Evolutionary conservation across 2,329 filamentous ascomycete species (phyloP).

Genomic region (Lomentospora prolificans): DNA sequence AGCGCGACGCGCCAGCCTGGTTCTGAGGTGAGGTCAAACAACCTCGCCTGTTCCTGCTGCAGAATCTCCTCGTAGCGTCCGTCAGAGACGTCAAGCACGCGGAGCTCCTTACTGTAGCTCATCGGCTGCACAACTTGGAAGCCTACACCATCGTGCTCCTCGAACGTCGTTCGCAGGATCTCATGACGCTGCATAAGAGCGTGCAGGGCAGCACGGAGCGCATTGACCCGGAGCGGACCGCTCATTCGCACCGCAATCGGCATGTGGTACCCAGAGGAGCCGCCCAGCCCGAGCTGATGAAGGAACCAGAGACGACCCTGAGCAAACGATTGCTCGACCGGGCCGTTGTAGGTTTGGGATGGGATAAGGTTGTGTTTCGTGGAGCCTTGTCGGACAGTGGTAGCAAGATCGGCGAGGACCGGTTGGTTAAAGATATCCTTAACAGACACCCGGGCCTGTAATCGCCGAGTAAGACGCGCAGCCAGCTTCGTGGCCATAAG

Average conservation of each 20-base stretch:
- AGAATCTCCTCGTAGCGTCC: neutral
- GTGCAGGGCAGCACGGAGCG: constrained; percentile 9
- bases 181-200: constrained; percentile 15
- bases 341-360: neutral
- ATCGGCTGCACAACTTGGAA: constrained; percentile 9
- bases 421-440: constrained; percentile 7
- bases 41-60: constrained; percentile 12
- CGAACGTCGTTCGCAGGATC: constrained; percentile 14
- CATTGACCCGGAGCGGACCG: constrained; percentile 11
- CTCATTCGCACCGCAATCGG: constrained; percentile 10
- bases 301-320: constrained; percentile 16
- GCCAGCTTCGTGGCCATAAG: constrained; percentile 32
- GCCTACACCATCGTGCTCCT: constrained; percentile 9
- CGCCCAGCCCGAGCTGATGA: constrained; percentile 13
- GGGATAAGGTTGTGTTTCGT: neutral
- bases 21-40: constrained; percentile 15
- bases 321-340: constrained; percentile 15
- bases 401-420: neutral
- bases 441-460: neutral
- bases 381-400: constrained; percentile 1
- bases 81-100: neutral
- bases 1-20: constrained; percentile 15
- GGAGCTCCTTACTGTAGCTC: neutral
- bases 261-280: constrained; percentile 14
- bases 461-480: constrained; percentile 8